Percentiles rank a stretch among this genome's conserved stretches.
These are phyloP conservation scores for Cystofilobasidium bisporidii DNA, from an alignment of 768 basidiomycete species.

Conservation along the genomic window DNA sequence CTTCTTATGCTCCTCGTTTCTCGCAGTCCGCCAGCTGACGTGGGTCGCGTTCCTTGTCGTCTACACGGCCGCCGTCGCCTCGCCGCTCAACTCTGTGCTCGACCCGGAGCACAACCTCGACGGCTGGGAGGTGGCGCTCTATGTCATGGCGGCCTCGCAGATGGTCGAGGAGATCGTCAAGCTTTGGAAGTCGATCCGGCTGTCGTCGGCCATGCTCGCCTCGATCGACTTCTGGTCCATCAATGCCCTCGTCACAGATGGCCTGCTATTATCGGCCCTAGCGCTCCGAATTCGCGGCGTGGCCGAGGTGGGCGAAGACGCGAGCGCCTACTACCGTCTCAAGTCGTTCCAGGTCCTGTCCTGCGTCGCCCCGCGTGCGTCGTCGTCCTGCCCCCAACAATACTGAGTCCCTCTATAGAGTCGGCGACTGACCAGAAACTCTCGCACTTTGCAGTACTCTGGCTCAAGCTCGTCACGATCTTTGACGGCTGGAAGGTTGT, in stretches of 20 bases:
- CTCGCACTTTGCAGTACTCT: not conserved
- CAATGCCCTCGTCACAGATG: slow-evolving; percentile 62
- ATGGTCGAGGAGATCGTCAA: slow-evolving; percentile 53
- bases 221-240: slow-evolving; percentile 65
- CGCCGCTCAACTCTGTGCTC: slow-evolving; percentile 16
- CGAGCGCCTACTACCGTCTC: slow-evolving; percentile 43
- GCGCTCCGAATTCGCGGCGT: slow-evolving; percentile 57
- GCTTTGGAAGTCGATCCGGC: slow-evolving; percentile 61
- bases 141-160: slow-evolving; percentile 67
- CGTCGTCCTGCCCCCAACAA: too few relatives aligned
- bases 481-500: slow-evolving; percentile 76
- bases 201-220: slow-evolving; percentile 53
- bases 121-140: slow-evolving; percentile 68
- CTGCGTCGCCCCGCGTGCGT: slow-evolving; percentile 59
- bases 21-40: slow-evolving; percentile 35
- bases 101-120: slow-evolving; percentile 48
- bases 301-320: slow-evolving; percentile 27
- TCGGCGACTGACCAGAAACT: too few relatives aligned
- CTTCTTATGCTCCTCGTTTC: too few relatives aligned
- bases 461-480: slow-evolving; percentile 21
- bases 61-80: slow-evolving; percentile 59
- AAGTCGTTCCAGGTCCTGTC: slow-evolving; percentile 80
- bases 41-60: slow-evolving; percentile 69
- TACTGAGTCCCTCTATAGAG: too few relatives aligned
- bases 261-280: slow-evolving; percentile 64